These are phyloP conservation scores for Pseudozyma sp. DNA, from an alignment of 1,284 basidiomycete genomes.

Conservation along the genomic window DNA sequence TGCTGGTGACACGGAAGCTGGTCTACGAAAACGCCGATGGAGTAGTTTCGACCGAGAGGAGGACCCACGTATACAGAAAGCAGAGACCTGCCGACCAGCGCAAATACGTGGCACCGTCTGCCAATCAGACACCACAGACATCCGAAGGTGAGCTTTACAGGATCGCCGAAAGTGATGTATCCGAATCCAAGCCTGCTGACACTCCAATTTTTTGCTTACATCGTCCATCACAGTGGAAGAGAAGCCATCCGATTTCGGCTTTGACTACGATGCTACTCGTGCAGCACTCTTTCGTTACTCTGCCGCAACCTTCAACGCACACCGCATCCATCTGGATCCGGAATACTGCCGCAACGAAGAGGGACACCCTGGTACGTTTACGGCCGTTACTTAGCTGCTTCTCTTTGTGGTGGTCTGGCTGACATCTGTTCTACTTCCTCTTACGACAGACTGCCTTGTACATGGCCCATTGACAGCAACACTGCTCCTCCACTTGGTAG, in stretches of 20 bases:
- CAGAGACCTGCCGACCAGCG: slow-evolving; percentile 26
- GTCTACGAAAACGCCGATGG: slow-evolving; percentile 19
- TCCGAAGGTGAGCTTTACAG: slow-evolving; percentile 18
- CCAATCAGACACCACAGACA: slow-evolving; percentile 9
- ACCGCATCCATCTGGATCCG: slow-evolving; percentile 62
- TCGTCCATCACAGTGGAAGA: slow-evolving; percentile 22
- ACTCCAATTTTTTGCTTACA: not conserved
- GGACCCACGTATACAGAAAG: slow-evolving; percentile 40
- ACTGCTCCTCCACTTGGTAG: slow-evolving; percentile 42
- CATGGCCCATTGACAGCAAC: slow-evolving; percentile 59
- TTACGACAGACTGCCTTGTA: slow-evolving; percentile 42
- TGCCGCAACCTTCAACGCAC: slow-evolving; percentile 64
- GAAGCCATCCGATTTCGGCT: slow-evolving; percentile 42
- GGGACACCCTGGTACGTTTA: slow-evolving; percentile 43
- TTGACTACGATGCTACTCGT: slow-evolving; percentile 44
- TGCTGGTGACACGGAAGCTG: slow-evolving; percentile 38
- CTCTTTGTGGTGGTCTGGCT: not conserved
- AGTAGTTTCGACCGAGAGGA: slow-evolving; percentile 29
- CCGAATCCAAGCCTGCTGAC: not conserved
- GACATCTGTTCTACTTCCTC: not conserved
- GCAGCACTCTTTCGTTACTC: slow-evolving; percentile 63
- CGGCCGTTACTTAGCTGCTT: too few relatives aligned
- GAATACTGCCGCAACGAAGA: slow-evolving; percentile 59
- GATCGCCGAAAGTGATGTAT: not conserved
- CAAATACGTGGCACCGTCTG: slow-evolving; percentile 16